Conservation (phyloP, 1,284 basidiomycete genomes). For the Cystobasidium pallidum region DNA sequence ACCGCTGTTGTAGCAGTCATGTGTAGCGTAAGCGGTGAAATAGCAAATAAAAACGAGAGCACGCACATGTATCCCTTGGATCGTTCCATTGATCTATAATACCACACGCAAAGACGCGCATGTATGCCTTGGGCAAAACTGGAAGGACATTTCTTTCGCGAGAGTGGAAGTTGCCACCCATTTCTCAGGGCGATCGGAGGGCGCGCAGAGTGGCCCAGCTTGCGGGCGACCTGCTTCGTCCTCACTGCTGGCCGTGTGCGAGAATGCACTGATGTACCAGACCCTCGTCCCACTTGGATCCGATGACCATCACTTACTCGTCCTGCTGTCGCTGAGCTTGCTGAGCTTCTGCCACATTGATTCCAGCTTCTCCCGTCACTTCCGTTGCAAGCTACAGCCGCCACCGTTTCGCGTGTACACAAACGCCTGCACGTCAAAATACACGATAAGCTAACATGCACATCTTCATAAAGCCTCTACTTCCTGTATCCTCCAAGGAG, state of each 20-base stretch:
- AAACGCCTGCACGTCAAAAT: no score
- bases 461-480: slow-evolving; percentile 14
- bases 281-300: no score
- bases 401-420: no score
- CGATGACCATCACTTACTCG: no score
- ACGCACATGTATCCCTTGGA: not conserved
- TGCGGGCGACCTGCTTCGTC: not conserved
- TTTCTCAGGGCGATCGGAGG: not conserved
- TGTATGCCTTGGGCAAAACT: not conserved
- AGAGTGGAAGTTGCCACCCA: not conserved
- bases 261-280: no score
- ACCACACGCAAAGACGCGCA: not conserved
- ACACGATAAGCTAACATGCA: slow-evolving; percentile 16
- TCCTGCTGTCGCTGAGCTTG: not conserved
- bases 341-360: not conserved
- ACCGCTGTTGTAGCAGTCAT: not conserved
- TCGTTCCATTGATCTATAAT: not conserved
- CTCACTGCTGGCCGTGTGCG: not conserved
- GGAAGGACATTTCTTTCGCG: not conserved
- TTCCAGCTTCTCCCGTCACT: no score
- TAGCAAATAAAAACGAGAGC: not conserved
- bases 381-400: no score
- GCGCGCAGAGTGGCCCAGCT: not conserved
- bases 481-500: not conserved
- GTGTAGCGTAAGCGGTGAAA: not conserved